Percentiles rank a stretch among this genome's conserved stretches.
Evolutionary conservation across 1,284 basidiomycete species (phyloP).

Genomic region (Fistulina hepatica): DNA sequence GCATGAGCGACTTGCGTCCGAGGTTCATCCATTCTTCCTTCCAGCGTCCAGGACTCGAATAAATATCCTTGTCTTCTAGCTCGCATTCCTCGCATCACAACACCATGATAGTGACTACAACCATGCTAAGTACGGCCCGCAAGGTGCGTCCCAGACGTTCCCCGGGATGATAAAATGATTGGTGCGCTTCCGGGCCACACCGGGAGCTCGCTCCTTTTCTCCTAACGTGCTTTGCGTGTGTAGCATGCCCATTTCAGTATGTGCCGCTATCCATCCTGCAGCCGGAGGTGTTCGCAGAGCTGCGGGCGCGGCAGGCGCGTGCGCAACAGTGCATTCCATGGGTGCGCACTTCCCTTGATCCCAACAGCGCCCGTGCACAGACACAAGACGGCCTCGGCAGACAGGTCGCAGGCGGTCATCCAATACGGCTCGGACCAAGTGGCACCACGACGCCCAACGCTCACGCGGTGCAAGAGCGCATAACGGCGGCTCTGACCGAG

Average conservation of each 20-base stretch:
- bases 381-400: conserved; percentile 12
- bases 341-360: too few species aligned
- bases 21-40: not conserved
- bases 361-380: conserved; percentile 2
- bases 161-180: not conserved
- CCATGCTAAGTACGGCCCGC: conserved; percentile 60
- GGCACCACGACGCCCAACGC: conserved; percentile 18
- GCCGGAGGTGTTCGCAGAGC: conserved; percentile 49
- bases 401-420: conserved; percentile 15
- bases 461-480: conserved; percentile 32
- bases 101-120: conserved; percentile 76
- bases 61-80: conserved; percentile 24
- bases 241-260: conserved; percentile 51
- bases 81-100: conserved; percentile 60
- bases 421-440: conserved; percentile 21
- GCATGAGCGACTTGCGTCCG: conserved; percentile 4
- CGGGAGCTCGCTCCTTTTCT: too few species aligned
- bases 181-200: conserved; percentile 3
- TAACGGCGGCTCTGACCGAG: conserved; percentile 43
- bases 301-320: conserved; percentile 47
- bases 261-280: conserved; percentile 61
- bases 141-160: conserved; percentile 32
- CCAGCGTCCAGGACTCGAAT: not conserved
- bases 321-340: not conserved
- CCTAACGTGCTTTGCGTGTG: conserved; percentile 1